These are phyloP conservation scores for Anthracocystis walkeri DNA, from an alignment of 1,284 basidiomycete species.

Conservation along the genomic window DNA sequence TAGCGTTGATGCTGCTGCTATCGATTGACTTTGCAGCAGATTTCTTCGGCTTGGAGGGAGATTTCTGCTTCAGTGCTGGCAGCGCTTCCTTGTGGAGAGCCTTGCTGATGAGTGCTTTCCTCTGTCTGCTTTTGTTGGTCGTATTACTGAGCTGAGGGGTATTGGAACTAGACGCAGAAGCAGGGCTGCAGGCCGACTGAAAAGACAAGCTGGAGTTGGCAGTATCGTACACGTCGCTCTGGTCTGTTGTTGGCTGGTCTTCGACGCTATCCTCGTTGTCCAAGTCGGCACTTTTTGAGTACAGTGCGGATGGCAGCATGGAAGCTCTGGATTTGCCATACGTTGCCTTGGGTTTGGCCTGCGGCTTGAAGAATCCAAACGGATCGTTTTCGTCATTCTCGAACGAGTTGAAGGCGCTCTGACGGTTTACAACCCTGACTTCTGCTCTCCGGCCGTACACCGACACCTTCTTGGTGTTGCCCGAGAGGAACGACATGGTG, in stretches of 20 bases:
- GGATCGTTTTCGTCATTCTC: slow-evolving; percentile 43
- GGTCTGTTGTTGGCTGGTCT: slow-evolving; percentile 11
- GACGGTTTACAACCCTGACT: slow-evolving; percentile 33
- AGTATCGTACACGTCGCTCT: slow-evolving; percentile 24
- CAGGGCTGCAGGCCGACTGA: slow-evolving; percentile 18
- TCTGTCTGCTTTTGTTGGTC: neutral
- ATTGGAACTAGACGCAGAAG: neutral
- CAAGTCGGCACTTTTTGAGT: neutral
- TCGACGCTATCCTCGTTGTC: slow-evolving; percentile 1
- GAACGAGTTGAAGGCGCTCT: slow-evolving; percentile 28
- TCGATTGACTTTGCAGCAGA: neutral
- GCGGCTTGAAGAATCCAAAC: slow-evolving; percentile 41
- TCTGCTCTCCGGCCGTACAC: slow-evolving; percentile 46
- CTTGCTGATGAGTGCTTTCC: slow-evolving; percentile 6
- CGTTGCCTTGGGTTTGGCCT: slow-evolving; percentile 22
- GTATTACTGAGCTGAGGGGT: neutral
- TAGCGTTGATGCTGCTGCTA: neutral
- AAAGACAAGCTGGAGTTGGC: slow-evolving; percentile 38
- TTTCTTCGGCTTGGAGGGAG: slow-evolving; percentile 3
- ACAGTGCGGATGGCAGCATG: slow-evolving; percentile 7
- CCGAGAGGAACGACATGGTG: slow-evolving; percentile 38
- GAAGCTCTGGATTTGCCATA: slow-evolving; percentile 33
- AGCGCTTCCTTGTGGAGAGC: neutral
- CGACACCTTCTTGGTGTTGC: slow-evolving; percentile 47
- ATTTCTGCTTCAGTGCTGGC: neutral